Conservation (phyloP, 163 green algal genomes). For the Prototheca cutis region DNA sequence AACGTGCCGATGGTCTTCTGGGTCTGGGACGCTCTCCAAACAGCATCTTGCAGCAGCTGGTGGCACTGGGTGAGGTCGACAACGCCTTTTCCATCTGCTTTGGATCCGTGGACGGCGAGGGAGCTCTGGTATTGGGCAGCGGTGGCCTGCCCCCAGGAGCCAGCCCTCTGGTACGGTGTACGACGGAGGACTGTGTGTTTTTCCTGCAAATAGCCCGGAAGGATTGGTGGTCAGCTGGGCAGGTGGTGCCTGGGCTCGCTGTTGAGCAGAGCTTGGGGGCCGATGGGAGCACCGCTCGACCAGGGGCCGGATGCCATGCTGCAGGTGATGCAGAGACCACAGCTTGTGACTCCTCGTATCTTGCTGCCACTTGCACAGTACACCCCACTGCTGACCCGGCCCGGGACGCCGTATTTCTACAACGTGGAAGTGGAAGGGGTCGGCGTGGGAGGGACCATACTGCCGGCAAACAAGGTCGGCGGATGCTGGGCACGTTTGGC, state of each 20-base stretch:
- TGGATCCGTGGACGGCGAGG: constrained; percentile 58
- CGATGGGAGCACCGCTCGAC: too few relatives aligned
- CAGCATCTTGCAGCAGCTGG: constrained; percentile 67
- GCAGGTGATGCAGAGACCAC: too few relatives aligned
- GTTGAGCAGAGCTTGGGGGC: too few relatives aligned
- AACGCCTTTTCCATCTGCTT: constrained; percentile 86
- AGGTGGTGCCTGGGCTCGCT: too few relatives aligned
- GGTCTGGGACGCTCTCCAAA: constrained; percentile 74
- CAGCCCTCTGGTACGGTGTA: too few relatives aligned
- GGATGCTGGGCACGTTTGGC: too few relatives aligned
- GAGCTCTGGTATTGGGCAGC: constrained; percentile 73
- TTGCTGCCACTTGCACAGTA: too few relatives aligned
- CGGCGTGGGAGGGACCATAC: constrained; percentile 32
- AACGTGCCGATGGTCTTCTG: constrained; percentile 83
- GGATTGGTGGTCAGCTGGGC: too few relatives aligned
- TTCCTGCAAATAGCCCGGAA: too few relatives aligned
- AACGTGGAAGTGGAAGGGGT: constrained; percentile 54
- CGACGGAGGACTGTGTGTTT: too few relatives aligned
- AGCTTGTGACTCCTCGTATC: too few relatives aligned
- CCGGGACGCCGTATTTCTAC: constrained; percentile 61
- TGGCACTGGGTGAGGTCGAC: constrained; percentile 43
- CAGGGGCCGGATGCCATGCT: too few relatives aligned
- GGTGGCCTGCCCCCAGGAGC: constrained; percentile 1
- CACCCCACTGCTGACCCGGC: constrained; percentile 36
- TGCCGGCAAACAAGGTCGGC: constrained; percentile 22